Base-by-base conservation (phyloP, 1,284 basidiomycete genomes). In the Naganishia cerealis region DNA sequence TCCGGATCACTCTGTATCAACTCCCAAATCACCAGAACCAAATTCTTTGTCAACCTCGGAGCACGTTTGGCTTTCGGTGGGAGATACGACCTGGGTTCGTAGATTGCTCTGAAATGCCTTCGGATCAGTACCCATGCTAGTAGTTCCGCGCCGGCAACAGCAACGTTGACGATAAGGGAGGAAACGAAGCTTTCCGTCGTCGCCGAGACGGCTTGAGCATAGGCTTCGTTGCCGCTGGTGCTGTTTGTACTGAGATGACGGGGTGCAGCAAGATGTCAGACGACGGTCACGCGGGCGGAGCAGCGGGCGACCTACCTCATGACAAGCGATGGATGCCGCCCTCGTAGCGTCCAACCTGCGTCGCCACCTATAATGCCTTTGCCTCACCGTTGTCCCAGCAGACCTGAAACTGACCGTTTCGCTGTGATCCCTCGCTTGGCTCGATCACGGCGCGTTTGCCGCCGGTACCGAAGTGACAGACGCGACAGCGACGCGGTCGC, bases 31-130 rank as follows among this genome's bases (percentile, higher is more conserved):
- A 78, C 76, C 43, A 43, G 29, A 18, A 79, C 50, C 9, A 75
- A 61, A 50, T 75, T 71, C 33, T 61, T 73, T 5, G 75, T 75
- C 38, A 80, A 57, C 4, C 72, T 69, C 13, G 67, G 63, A 24
- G 77, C 77, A 59, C 79, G 77, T 56, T 75, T 70, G 12, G 77
- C 72, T 24, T 72, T 73, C 6, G 75, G 74, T 0, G 87, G 73
- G 62, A 81, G 78, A 69, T 86, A 87, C 0, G 90, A 89, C 62
- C 91, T 83, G 0, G 92, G 92, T 75, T 62, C 52, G 18, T 67
- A 81, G 75, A 82, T 76, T 1, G 78, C 77, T 52, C 76, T 76
- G 73, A 82, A 76, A 18, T 72, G 75, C 56, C 75, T 65, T 16
- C 80, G 70, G n/a, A 88, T 74, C 24, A 86, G 57, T 36, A 86